These are phyloP conservation scores for Annulohypoxylon moriforme DNA, from an alignment of 495 filamentous ascomycete genomes.

Conservation along the genomic window DNA sequence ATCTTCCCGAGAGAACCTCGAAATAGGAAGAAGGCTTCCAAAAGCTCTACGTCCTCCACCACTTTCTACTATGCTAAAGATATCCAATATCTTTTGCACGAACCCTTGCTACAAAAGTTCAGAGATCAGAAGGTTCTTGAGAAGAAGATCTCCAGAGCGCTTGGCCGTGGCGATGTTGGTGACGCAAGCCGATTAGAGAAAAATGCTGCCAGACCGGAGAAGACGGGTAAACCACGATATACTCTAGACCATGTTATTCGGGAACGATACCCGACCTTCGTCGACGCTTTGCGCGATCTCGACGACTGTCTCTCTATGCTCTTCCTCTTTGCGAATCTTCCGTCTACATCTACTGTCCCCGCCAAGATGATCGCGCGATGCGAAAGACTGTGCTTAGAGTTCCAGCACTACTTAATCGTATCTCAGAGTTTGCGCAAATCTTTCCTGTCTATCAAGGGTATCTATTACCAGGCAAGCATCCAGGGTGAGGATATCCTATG, in stretches of 20 bases:
- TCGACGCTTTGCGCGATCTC: conserved; percentile 92
- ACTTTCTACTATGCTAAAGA: conserved; percentile 99
- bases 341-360: conserved; percentile 84
- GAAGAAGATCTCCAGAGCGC: conserved; percentile 93
- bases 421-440: conserved; percentile 92
- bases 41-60: conserved; percentile 85
- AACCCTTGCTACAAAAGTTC: conserved; percentile 95
- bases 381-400: conserved; percentile 90
- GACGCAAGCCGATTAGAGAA: conserved; percentile 77
- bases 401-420: conserved; percentile 95
- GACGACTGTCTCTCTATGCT: conserved; percentile 97
- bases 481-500: conserved; percentile 98
- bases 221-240: conserved; percentile 84
- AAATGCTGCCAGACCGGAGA: conserved; percentile 77
- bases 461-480: conserved; percentile 98
- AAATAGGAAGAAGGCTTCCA: conserved; percentile 95
- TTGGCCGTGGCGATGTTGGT: conserved; percentile 88
- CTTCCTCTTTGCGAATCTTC: conserved; percentile 97
- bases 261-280: conserved; percentile 97
- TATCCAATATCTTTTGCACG: conserved; percentile 96
- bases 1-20: conserved; percentile 97
- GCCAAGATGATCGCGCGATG: conserved; percentile 93
- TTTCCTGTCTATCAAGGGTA: conserved; percentile 98
- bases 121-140: conserved; percentile 94
- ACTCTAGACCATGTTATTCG: conserved; percentile 96